Percentiles rank a stretch among this genome's conserved stretches.
Conservation (phyloP, 345 rosid species). For the Isatis tinctoria region DNA sequence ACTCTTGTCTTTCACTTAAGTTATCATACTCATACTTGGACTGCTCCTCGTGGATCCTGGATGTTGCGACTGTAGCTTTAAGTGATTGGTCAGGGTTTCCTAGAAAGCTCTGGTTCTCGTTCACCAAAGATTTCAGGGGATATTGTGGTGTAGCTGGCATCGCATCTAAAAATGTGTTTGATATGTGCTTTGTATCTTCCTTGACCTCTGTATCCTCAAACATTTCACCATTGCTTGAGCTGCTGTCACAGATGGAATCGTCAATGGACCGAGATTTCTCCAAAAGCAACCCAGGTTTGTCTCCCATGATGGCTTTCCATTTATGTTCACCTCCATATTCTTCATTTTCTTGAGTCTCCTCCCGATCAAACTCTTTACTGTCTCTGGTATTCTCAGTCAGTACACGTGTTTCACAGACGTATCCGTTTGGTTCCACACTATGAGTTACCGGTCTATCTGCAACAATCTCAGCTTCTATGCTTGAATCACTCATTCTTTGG, state of each 20-base stretch:
- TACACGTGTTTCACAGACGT: background rate
- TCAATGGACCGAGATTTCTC: background rate
- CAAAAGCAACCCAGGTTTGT: slow-evolving; percentile 8
- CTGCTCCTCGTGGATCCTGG: slow-evolving; percentile 7
- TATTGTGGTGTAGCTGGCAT: too few species aligned
- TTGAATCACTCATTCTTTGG: background rate
- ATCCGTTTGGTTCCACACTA: background rate
- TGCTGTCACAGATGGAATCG: slow-evolving; percentile 13
- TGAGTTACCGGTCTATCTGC: slow-evolving; percentile 11
- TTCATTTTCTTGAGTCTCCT: slow-evolving; percentile 10
- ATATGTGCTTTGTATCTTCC: background rate
- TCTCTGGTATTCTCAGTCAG: background rate
- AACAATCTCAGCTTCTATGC: slow-evolving; percentile 8
- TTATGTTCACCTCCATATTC: background rate
- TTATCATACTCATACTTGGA: slow-evolving; percentile 5
- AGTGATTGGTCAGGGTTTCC: slow-evolving; percentile 3
- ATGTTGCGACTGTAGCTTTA: slow-evolving; percentile 1
- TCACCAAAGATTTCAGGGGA: background rate
- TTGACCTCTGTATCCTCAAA: background rate
- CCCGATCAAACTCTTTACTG: background rate
- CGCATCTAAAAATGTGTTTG: background rate
- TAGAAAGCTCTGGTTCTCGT: slow-evolving; percentile 5
- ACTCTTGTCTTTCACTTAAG: background rate
- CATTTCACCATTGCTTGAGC: slow-evolving; percentile 15
- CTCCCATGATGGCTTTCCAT: slow-evolving; percentile 13